A percentile compares a stretch with the other conserved stretches of the same genome.
Conservation (phyloP, 2,329 filamentous ascomycete species). For the Ophiostoma sp. region DNA sequence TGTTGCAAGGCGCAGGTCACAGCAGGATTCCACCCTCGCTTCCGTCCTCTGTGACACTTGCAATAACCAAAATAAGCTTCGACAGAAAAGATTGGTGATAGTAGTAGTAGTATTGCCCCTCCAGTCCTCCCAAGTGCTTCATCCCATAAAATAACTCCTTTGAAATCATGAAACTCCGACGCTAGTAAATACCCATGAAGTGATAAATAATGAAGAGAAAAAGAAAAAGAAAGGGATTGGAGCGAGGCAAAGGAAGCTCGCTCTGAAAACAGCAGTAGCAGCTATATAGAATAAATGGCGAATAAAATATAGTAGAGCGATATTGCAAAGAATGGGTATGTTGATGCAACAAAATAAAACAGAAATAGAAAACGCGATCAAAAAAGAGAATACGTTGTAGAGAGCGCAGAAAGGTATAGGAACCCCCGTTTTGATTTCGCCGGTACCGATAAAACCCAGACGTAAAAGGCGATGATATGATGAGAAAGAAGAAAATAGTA, state of each 20-base stretch:
- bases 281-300: background rate
- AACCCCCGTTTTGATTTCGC: background rate
- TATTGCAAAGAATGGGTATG: constrained; percentile 15
- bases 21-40: background rate
- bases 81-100: background rate
- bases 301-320: background rate
- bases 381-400: background rate
- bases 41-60: background rate
- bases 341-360: constrained; percentile 1
- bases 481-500: background rate
- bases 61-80: background rate
- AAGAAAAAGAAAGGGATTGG: background rate
- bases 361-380: background rate
- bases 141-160: constrained; percentile 14
- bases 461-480: background rate
- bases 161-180: constrained; percentile 31
- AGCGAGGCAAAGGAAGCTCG: background rate
- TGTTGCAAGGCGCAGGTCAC: background rate
- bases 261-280: background rate
- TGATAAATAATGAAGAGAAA: constrained; percentile 15
- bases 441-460: background rate
- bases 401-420: background rate
- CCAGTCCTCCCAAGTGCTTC: background rate
- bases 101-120: background rate
- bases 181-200: constrained; percentile 27